phyloP scores from a whole-genome alignment of 345 rosid genomes.

The Microcos paniculata region DNA sequence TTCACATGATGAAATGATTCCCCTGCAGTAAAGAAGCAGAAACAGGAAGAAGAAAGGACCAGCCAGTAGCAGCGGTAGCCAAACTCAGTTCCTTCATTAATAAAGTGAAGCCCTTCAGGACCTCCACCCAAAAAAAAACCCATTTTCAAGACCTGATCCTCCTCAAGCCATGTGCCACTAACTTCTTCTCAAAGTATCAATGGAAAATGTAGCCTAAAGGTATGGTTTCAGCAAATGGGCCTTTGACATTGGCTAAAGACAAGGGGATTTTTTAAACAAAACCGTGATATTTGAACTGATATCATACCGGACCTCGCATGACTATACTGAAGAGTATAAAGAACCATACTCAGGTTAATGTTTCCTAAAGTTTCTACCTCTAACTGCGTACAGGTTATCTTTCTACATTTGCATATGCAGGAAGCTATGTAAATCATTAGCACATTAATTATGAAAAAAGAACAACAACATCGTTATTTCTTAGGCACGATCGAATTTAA shows the following conservation, averaged over 20 bases:
- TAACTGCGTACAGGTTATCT: not conserved
- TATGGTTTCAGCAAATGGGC: too few relatives aligned
- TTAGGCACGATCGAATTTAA: not conserved
- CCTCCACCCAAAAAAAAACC: constrained; percentile 93
- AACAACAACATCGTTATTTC: not conserved
- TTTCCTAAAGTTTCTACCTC: not conserved
- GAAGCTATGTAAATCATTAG: not conserved
- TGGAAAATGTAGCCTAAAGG: not conserved
- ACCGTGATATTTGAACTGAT: not conserved
- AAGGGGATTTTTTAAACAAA: not conserved
- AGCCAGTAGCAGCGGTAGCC: constrained; percentile 89
- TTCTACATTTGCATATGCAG: not conserved
- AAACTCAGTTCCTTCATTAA: constrained; percentile 91
- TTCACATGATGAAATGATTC: not conserved
- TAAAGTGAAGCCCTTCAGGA: constrained; percentile 94
- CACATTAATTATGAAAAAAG: not conserved
- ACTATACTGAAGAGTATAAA: not conserved
- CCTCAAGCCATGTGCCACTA: not conserved
- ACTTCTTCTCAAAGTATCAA: not conserved
- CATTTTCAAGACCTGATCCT: constrained; percentile 34
- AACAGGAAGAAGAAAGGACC: constrained; percentile 61
- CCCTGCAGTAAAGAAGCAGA: not conserved
- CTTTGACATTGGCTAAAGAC: not conserved
- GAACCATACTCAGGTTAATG: not conserved
- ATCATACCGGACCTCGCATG: not conserved